Percentiles rank a stretch among this genome's conserved stretches.
These are phyloP conservation scores for Claviceps spartinae DNA, from an alignment of 2,329 filamentous ascomycete species.

Conservation along the genomic window DNA sequence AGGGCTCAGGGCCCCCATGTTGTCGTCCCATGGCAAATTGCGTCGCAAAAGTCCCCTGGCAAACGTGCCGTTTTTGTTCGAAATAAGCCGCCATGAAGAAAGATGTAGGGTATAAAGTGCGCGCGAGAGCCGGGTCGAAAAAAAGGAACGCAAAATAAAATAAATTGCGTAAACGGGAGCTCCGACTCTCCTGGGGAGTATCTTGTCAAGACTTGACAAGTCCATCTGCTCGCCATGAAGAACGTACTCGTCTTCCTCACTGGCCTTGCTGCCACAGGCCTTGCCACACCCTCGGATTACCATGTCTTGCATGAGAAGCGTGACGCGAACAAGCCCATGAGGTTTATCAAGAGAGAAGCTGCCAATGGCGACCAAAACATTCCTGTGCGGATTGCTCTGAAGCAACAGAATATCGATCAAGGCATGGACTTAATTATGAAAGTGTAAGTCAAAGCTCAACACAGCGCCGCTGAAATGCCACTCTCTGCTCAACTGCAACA, in stretches of 20 bases:
- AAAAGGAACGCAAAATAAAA: too few relatives aligned
- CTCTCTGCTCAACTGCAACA: too few relatives aligned
- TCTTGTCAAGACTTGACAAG: background rate
- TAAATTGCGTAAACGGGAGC: too few relatives aligned
- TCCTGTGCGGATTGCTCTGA: conserved; percentile 29
- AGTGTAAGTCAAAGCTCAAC: conserved; percentile 14
- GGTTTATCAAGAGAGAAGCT: conserved; percentile 15
- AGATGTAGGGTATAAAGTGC: background rate
- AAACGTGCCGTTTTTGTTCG: background rate
- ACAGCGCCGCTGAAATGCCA: too few relatives aligned
- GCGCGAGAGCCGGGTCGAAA: background rate
- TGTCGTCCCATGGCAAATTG: background rate
- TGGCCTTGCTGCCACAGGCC: conserved; percentile 9
- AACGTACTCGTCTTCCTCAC: conserved; percentile 9
- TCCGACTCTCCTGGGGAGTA: background rate
- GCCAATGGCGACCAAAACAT: conserved; percentile 11
- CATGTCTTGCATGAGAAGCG: conserved; percentile 22
- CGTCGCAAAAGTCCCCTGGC: background rate
- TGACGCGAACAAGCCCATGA: conserved; percentile 5
- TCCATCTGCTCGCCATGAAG: conserved; percentile 8
- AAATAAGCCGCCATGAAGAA: too few relatives aligned
- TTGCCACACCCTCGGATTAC: conserved; percentile 9
- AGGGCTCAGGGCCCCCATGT: background rate
- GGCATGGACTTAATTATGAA: conserved; percentile 29
- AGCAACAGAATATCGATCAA: conserved; percentile 31